Evolutionary conservation across 306 rosid species (phyloP), one percentile per base, ranked within the genome.

Genomic region (Heteromeles arbutifolia): DNA sequence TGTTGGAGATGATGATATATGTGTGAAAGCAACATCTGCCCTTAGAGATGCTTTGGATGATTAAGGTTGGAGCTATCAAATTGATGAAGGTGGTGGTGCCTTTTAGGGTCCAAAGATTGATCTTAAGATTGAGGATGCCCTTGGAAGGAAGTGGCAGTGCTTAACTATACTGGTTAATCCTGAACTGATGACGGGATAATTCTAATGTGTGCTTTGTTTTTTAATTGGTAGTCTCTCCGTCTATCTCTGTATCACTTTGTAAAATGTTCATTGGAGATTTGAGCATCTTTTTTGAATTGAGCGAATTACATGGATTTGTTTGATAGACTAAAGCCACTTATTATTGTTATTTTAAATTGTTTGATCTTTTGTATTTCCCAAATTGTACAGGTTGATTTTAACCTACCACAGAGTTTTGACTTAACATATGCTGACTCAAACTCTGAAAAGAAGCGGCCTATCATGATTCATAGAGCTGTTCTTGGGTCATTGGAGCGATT

Each of bases 141-240:
- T 95, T 72, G 99, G 99, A 80, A 92, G 99, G 88, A 92, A 90
- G 93, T 95, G 99, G 99, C 97, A 95, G 77, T 95, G 97, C 82
- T 95, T 97, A 83, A 95, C 99, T 82, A 88, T 95, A 71, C 97
- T 92, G 97, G 99, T 71, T 89, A 87, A 82, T 75, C 64, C 77
- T 79, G 18, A 76, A 75, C 54, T 78, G 24, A 32, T 28, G 10
- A 32, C 18, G 2, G 59, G 75, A 8, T 22, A 75, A 73, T 73
- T 67, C 66, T 54, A 39, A 48, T 24, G 19, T 62, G 13, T 66
- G 8, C 3, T 1, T 22, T n/a, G 8, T 22, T 74, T 21, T 24
- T 34, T 26, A 3, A 6, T 39, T 54, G 18, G 64, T 25, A 1
- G n/a, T 8, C 48, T 29, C 28, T 57, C n/a, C 5, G 18, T 26